Conservation (phyloP, 2,329 filamentous ascomycete species). For the Microcyclospora pomicola region DNA sequence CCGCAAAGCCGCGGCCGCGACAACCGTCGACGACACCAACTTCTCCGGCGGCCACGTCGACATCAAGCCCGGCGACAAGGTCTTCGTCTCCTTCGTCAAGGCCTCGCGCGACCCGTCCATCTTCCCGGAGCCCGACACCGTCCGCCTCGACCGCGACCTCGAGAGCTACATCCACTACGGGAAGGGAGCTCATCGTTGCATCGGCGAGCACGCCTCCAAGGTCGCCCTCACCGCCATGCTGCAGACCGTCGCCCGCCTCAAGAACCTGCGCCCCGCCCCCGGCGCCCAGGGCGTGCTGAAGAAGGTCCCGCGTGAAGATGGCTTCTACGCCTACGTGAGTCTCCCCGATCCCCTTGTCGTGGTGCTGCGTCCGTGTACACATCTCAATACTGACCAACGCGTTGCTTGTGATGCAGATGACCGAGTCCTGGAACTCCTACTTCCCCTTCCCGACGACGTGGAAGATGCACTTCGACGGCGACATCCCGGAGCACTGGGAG, state of each 20-base stretch:
- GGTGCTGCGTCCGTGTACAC: too few relatives aligned
- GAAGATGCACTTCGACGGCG: slow-evolving; percentile 10
- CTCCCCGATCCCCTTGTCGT: too few relatives aligned
- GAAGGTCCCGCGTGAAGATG: slow-evolving; percentile 33
- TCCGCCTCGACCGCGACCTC: too few relatives aligned
- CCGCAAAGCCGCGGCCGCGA: too few relatives aligned
- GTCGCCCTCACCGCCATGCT: slow-evolving; percentile 55
- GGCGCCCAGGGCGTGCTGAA: slow-evolving; percentile 55
- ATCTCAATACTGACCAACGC: too few relatives aligned
- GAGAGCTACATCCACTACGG: too few relatives aligned
- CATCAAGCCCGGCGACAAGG: too few relatives aligned
- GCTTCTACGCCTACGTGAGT: slow-evolving; percentile 1
- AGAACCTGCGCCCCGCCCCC: slow-evolving; percentile 45
- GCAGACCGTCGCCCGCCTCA: slow-evolving; percentile 47
- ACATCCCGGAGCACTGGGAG: slow-evolving; percentile 1
- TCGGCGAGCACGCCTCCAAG: slow-evolving; percentile 47
- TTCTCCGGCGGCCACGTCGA: too few relatives aligned
- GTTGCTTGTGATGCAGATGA: background rate
- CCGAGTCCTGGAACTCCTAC: slow-evolving; percentile 39
- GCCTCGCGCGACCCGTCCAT: too few relatives aligned
- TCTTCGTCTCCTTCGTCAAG: too few relatives aligned
- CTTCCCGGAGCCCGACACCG: too few relatives aligned
- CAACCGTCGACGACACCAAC: too few relatives aligned
- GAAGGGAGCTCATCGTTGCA: slow-evolving; percentile 27
- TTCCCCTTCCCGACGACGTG: slow-evolving; percentile 35